phyloP scores from a whole-genome alignment of 225 moss, liverwort and hornwort genomes.

The Polytrichum commune region DNA sequence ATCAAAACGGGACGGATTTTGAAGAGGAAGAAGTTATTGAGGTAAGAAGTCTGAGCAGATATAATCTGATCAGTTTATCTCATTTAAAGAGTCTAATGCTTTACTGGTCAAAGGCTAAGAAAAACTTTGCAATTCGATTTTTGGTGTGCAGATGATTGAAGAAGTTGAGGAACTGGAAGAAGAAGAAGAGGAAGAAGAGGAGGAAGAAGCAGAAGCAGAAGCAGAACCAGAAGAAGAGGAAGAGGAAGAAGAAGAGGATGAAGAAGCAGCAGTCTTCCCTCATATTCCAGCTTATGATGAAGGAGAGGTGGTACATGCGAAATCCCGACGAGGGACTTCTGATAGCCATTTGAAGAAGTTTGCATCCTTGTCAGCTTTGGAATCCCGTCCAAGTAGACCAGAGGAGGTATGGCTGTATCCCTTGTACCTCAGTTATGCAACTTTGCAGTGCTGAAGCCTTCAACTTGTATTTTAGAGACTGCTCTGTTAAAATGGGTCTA shows the following conservation, averaged over 20 bases:
- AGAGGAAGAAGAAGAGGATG: constrained; percentile 53
- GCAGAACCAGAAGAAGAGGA: constrained; percentile 31
- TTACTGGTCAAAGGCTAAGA: neutral
- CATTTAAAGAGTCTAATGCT: neutral
- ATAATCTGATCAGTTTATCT: neutral
- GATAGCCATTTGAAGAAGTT: constrained; percentile 76
- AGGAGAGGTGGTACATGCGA: constrained; percentile 51
- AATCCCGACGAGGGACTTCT: constrained; percentile 38
- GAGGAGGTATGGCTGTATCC: constrained; percentile 52
- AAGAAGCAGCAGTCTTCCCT: constrained; percentile 50
- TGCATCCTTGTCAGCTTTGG: constrained; percentile 87
- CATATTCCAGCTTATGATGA: constrained; percentile 58
- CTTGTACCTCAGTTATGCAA: too few species aligned
- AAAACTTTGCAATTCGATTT: neutral
- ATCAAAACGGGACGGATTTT: constrained; percentile 44
- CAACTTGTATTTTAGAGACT: too few species aligned
- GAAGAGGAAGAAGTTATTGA: constrained; percentile 67
- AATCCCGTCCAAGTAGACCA: constrained; percentile 62
- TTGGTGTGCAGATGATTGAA: constrained; percentile 42
- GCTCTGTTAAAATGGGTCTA: too few species aligned
- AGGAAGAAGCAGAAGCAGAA: constrained; percentile 34
- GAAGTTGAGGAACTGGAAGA: constrained; percentile 15
- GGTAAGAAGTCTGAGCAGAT: constrained; percentile 30
- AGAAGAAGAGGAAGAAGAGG: constrained; percentile 53
- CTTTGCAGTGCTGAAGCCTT: too few species aligned